Evolutionary conservation across 1,284 basidiomycete genomes (phyloP), one percentile per base, ranked within the genome.

Genomic region (Ustilago loliicola): DNA sequence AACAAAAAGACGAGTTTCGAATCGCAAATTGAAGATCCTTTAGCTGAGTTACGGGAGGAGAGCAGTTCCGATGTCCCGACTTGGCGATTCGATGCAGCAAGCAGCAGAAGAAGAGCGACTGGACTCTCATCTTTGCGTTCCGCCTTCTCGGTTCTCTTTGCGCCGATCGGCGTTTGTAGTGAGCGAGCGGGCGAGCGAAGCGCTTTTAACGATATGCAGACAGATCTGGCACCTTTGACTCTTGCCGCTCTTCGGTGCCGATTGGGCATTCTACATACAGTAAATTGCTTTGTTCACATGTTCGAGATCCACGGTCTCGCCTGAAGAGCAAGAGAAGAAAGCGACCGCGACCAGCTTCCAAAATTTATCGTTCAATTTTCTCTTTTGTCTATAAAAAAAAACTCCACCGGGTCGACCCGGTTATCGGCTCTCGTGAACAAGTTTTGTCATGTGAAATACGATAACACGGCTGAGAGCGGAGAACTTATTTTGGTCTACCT

Each of bases 391-490:
- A n/a, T n/a, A n/a, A n/a, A n/a, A n/a, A n/a, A n/a, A n/a, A n/a
- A n/a, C n/a, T n/a, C n/a, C n/a, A n/a, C n/a, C n/a, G 52, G n/a
- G 15, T 36, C 30, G 30, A 34, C 52, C 32, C 27, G 52, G 30
- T 34, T 23, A 21, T 56, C 54, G 34, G 54, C 54, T 59, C 57
- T 21, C 5, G 27, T 21, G 11, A 29, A 36, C 36, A 40, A 47
- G 29, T 59, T 50, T 59, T 59, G 47, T 59, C 57, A 45, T 59
- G 57, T 59, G 57, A 58, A 59, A 59, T 50, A n/a, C 21, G 27
- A 32, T 52, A 54, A 36, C 23, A 61, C 51, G 29, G 42, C 51
- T 36, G 6, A 54, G 52, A 54, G 52, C 60, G 42, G 59, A 42
- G 10, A 61, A 61, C 19, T 47, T 45, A 50, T 34, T 62, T 54